Evolutionary conservation across 345 rosid species (phyloP), one percentile per base, ranked within the genome.

Genomic region (Kandelia obovata): DNA sequence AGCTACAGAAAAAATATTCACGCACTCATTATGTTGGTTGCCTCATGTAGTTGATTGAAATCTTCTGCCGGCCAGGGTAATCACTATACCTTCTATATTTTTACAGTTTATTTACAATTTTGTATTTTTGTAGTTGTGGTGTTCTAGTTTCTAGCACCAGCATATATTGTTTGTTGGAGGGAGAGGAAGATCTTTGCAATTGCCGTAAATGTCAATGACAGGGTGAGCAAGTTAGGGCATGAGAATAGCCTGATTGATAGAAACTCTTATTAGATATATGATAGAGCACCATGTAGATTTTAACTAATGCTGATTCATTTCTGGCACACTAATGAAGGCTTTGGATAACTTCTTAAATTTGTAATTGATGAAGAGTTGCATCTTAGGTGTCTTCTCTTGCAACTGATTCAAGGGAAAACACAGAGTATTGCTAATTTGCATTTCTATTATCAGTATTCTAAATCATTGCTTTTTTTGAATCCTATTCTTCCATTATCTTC

Each of bases 1-100:
- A 88, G 55, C 80, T 90, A 30, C 88, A 84, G 75, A 82, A 73
- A 59, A 75, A 85, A 53, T 87, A 90, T 71, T 82, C 92, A 31
- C 87, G 86, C 66, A 84, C 92, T 67, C 87, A 82, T 53, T 84
- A 88, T 72, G 96, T 90, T 64, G 96, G 97, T 31, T 79, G 98
- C 74, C 88, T 90, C 69, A 95, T 92, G 97, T 89, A 77, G 65
- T 58, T 34, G 51, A 30, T 9, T 19, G 23, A 31, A 6, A 35
- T 7, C 27, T 23, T 43, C 26, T 27, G 26, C 63, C 64, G 56
- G 10, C 27, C 23, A 17, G 62, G 25, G 62, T 35, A 23, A 49
- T n/a, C 1, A 8, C 39, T 5, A 15, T 11, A 47, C 46, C 39
- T 39, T 27, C 11, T 23, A 7, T 4, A 21, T 43, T 39, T 52